Percentiles rank a stretch among this genome's conserved stretches.
phyloP scores from a whole-genome alignment of 2,329 filamentous ascomycete genomes.

The Fusarium ambrosium region DNA sequence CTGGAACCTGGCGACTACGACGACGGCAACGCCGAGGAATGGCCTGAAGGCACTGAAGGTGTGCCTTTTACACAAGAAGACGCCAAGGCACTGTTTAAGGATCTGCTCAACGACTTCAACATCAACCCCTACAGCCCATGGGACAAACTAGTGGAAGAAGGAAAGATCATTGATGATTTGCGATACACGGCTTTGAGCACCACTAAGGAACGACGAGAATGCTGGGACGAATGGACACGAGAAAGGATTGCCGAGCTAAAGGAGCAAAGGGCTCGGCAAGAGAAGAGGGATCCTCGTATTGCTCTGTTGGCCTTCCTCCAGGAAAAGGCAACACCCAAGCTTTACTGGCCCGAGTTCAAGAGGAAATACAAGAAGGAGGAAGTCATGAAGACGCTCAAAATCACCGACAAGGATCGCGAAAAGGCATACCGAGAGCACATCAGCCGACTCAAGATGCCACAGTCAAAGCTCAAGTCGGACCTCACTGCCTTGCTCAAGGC shows the following conservation, averaged over 20 bases:
- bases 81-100: conserved; percentile 82
- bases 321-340: conserved; percentile 85
- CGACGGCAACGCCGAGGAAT: conserved; percentile 70
- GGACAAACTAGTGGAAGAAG: conserved; percentile 90
- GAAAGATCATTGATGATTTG: conserved; percentile 84
- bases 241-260: conserved; percentile 81
- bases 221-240: conserved; percentile 86
- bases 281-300: conserved; percentile 86
- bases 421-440: conserved; percentile 84
- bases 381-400: conserved; percentile 80
- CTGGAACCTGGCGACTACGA: conserved; percentile 83
- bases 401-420: conserved; percentile 83
- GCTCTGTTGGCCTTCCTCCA: conserved; percentile 87
- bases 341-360: conserved; percentile 98
- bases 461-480: conserved; percentile 77
- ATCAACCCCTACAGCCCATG: conserved; percentile 92
- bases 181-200: conserved; percentile 87
- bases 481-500: conserved; percentile 74
- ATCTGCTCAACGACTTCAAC: conserved; percentile 84
- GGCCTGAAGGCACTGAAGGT: conserved; percentile 80
- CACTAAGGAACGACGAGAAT: conserved; percentile 84
- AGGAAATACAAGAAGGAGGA: conserved; percentile 88
- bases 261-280: conserved; percentile 79
- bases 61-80: conserved; percentile 81
- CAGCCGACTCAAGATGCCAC: conserved; percentile 74